Base-by-base conservation (phyloP, 2,329 filamentous ascomycete species). In the Aciculosporium take region DNA sequence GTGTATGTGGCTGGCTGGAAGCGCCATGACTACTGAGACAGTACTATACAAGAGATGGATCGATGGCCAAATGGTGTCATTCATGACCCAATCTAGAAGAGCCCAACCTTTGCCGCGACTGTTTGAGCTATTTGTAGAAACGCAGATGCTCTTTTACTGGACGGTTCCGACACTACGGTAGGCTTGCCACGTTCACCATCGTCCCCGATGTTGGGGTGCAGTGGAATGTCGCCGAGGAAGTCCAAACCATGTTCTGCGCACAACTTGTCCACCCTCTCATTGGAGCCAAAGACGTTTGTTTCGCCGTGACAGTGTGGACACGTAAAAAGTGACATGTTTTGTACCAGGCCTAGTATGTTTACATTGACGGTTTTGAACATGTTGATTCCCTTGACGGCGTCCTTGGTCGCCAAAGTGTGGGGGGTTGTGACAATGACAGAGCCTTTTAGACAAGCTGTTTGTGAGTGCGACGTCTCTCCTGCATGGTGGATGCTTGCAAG, bases 361-460 rank as follows among this genome's bases (percentile, higher is more conserved):
- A 93, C 76, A 42, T 82, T 68, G 52, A 93, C 84, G 53, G 85
- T 89, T 51, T 79, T 76, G 63, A 96, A 96, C 77, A 98, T 87
- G 52, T 85, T 84, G 48, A 95, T 81, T 3, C 91, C 91, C 52
- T 91, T 86, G 17, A 93, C 73, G 1, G 91, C 89, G 54, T 98
- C 91, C 51, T 89, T 86, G 2, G 95, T 74, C 1, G 89, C 86
- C 23, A 98, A 76, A 39, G 93, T 86, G 58, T 98, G 91, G 2
- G 91, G 91, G 0, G 91, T 98, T 0, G 86, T 91, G 2, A 98
- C 79, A 28, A 98, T 84, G 13, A 96, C 68, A 0, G 84, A 80
- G 15, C 82, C 79, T 82, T n/a, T n/a, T 29, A 17, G 13, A 13
- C 10, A 17, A 27, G 2, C 18, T 43, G 6, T 12, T 30, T 18